Conservation (phyloP, 2,329 filamentous ascomycete species). For the Pseudopyricularia javanii region DNA sequence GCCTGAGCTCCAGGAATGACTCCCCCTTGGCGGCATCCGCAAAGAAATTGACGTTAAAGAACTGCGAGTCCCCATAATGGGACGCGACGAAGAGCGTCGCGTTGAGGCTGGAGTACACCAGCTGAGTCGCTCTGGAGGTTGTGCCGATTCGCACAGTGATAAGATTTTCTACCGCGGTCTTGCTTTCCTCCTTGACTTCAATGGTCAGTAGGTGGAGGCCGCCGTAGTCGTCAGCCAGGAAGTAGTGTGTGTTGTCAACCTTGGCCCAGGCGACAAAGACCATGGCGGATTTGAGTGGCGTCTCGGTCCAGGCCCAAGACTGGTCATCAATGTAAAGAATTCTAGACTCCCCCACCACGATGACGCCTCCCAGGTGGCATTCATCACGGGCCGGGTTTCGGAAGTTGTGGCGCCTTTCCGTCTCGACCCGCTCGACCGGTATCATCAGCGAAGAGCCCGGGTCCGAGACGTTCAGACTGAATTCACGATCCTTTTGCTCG, state of each 20-base stretch:
- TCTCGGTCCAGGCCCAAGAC: conserved; percentile 52
- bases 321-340: conserved; percentile 78
- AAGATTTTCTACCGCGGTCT: conserved; percentile 60
- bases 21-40: background rate
- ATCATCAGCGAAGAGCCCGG: conserved; percentile 48
- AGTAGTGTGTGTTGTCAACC: conserved; percentile 68
- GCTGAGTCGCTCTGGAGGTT: conserved; percentile 62
- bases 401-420: conserved; percentile 48
- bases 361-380: conserved; percentile 54
- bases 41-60: conserved; percentile 47
- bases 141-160: conserved; percentile 45
- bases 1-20: conserved; percentile 44
- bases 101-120: conserved; percentile 42
- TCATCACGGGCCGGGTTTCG: conserved; percentile 39
- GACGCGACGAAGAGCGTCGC: conserved; percentile 77
- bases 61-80: conserved; percentile 83
- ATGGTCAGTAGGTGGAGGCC: conserved; percentile 76
- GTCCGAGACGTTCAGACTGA: conserved; percentile 39
- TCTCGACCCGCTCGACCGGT: conserved; percentile 41
- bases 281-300: conserved; percentile 57
- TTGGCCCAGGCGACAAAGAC: conserved; percentile 89
- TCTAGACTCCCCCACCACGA: conserved; percentile 68
- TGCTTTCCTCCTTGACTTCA: conserved; percentile 47
- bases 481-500: conserved; percentile 43
- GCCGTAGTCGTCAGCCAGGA: conserved; percentile 90